phyloP scores from a whole-genome alignment of 495 filamentous ascomycete species.

The Tuber umbilicatum region DNA sequence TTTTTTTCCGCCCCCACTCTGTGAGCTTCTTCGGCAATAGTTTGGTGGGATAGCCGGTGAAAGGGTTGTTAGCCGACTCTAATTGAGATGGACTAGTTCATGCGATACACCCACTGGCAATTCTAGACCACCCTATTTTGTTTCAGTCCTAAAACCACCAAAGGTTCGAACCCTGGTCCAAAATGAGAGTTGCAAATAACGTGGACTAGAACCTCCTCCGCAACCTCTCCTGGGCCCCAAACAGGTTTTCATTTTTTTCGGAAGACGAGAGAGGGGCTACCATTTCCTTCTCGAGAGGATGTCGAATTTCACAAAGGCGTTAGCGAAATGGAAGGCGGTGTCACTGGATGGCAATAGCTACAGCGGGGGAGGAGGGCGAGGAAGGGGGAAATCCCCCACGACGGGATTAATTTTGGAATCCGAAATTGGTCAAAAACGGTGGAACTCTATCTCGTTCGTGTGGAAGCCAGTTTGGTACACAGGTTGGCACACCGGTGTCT shows the following conservation, averaged over 20 bases:
- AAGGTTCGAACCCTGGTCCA: background rate
- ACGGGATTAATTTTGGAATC: background rate
- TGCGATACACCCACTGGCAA: too few relatives aligned
- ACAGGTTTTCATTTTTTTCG: background rate
- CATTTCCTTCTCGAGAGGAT: background rate
- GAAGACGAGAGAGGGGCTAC: background rate
- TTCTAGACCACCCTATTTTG: background rate
- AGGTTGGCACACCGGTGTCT: background rate
- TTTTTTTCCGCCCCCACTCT: too few relatives aligned
- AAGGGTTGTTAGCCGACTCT: background rate
- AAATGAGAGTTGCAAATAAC: background rate
- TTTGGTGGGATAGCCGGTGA: background rate
- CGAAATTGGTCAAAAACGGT: background rate
- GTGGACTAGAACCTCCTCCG: background rate
- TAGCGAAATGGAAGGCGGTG: background rate
- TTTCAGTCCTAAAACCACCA: background rate
- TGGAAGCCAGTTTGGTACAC: background rate
- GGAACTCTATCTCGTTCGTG: background rate
- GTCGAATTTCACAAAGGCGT: background rate
- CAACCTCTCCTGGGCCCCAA: background rate
- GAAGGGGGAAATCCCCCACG: background rate
- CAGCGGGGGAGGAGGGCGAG: background rate
- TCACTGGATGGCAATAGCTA: background rate
- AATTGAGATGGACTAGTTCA: background rate
- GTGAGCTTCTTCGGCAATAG: too few relatives aligned